These are phyloP conservation scores for Aspergillus aculeatinus DNA, from an alignment of 2,329 filamentous ascomycete genomes.

Conservation along the genomic window DNA sequence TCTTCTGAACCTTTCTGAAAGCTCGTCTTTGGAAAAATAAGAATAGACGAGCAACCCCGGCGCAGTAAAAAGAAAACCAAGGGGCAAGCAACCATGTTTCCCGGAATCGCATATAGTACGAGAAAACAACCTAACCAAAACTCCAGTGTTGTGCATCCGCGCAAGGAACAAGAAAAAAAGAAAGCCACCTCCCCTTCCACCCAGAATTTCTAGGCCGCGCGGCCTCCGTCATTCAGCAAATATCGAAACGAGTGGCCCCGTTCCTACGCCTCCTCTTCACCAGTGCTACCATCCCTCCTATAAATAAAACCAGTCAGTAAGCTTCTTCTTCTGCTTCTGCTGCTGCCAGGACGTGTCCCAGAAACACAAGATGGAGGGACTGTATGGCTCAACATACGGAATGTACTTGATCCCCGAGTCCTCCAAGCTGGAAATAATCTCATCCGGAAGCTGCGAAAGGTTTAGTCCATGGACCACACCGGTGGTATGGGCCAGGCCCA, in stretches of 20 bases:
- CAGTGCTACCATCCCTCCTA: constrained; percentile 48
- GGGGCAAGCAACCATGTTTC: background rate
- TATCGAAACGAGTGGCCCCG: constrained; percentile 1
- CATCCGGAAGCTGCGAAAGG: constrained; percentile 51
- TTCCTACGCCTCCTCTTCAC: constrained; percentile 43
- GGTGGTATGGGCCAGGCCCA: too few species aligned
- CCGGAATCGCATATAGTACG: background rate
- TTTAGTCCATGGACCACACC: too few species aligned
- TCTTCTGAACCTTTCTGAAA: background rate
- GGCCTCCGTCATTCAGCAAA: background rate
- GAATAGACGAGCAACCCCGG: background rate
- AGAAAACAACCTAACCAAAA: background rate
- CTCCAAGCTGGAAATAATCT: constrained; percentile 56
- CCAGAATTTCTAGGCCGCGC: background rate
- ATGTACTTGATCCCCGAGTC: constrained; percentile 62
- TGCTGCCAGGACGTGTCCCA: background rate
- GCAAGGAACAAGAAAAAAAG: background rate
- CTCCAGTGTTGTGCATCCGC: constrained; percentile 1
- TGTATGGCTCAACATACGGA: constrained; percentile 45
- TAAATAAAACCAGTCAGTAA: constrained; percentile 9
- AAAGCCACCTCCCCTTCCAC: background rate
- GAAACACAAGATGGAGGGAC: background rate
- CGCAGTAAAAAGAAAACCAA: background rate
- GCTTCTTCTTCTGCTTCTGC: background rate
- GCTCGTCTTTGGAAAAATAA: background rate